Base-by-base conservation (phyloP, 2,329 filamentous ascomycete species). In the Penicillium glabrum region DNA sequence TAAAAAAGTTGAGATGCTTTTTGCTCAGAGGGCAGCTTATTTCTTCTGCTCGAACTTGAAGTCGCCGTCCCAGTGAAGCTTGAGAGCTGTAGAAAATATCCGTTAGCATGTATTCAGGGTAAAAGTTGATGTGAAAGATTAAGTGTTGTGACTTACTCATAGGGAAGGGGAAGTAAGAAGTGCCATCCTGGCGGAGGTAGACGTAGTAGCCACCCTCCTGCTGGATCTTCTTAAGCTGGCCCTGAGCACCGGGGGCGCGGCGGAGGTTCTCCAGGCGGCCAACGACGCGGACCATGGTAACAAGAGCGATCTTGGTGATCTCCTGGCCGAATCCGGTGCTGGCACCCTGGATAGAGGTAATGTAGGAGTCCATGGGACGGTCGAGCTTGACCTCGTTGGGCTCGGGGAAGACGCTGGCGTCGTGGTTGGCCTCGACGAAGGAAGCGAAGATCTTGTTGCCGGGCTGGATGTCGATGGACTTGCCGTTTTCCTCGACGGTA, bases 131-230 rank as follows among this genome's bases (percentile, higher is more conserved):
- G 1, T 26, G 7, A 13, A 1, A 23, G 31, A 24, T n/a, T 11
- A 44, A 37, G n/a, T n/a, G 16, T 7, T 19, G 3, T 19, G 16
- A 63, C 73, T 72, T 67, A 76, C 72, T 75, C 53, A 70, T 76
- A 19, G 80, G 79, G 69, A 81, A 85, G 23, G 81, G 77, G 59
- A 78, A 83, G 63, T 80, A 81, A 21, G 75, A 76, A 16, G 85
- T 83, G 77, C 86, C 86, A 66, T 90, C 86, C 72, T 88, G 84
- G 37, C 83, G 82, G 79, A 90, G 77, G 69, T 89, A 91, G 7
- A 83, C 75, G 10, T 78, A 83, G 69, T 81, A 82, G 0, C 83
- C 84, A 0, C 80, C 83, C 0, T 79, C 76, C 9, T 79, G 78
- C 0, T 78, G 73, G 2, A 90, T 79, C 76, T 84, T 88, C 79